phyloP scores from a whole-genome alignment of 495 filamentous ascomycete genomes.

The Echria macrotheca region DNA sequence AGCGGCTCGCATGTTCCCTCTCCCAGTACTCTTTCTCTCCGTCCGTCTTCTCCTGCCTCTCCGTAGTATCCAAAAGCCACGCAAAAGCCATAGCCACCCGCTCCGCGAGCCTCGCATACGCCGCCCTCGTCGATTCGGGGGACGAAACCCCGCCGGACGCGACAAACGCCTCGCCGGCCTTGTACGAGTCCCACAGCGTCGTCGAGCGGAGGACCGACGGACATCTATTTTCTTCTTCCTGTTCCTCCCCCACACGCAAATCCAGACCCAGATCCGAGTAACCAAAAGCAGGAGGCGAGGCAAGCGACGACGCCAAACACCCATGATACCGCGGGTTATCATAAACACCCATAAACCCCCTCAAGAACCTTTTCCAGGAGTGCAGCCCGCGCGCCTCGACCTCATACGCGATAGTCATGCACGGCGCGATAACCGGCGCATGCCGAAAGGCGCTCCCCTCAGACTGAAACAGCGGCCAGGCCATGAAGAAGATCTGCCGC shows the following conservation, averaged over 20 bases:
- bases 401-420: slow-evolving; percentile 18
- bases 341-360: slow-evolving; percentile 15
- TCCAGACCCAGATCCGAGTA: no score
- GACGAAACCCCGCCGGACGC: slow-evolving; percentile 1
- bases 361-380: slow-evolving; percentile 7
- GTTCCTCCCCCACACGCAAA: neutral
- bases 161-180: slow-evolving; percentile 16
- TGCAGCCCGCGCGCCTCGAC: slow-evolving; percentile 14
- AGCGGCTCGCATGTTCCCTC: no score
- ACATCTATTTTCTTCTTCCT: neutral
- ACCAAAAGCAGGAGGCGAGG: no score
- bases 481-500: slow-evolving; percentile 26
- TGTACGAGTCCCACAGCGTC: slow-evolving; percentile 18
- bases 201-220: slow-evolving; percentile 5
- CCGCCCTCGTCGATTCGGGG: slow-evolving; percentile 1
- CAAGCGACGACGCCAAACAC: neutral
- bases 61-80: slow-evolving; percentile 6
- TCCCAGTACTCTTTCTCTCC: slow-evolving; percentile 12
- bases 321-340: slow-evolving; percentile 15
- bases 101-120: slow-evolving; percentile 12
- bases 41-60: no score
- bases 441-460: slow-evolving; percentile 10
- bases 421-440: slow-evolving; percentile 13
- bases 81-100: slow-evolving; percentile 17
- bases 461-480: slow-evolving; percentile 18